Conservation (phyloP, 768 basidiomycete species). For the Boletus speciosus region DNA sequence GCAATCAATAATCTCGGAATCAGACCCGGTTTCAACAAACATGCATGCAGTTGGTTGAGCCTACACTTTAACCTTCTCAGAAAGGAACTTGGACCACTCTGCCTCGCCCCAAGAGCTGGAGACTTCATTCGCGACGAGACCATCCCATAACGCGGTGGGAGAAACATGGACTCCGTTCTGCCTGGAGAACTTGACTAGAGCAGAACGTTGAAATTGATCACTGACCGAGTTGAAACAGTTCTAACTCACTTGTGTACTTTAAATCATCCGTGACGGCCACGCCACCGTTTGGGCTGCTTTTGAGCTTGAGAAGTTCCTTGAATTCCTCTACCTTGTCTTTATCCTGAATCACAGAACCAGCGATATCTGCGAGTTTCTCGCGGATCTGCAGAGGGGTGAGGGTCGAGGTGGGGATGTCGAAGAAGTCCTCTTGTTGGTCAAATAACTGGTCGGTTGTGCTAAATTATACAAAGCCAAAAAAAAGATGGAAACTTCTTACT, state of each 20-base stretch:
- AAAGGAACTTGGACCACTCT: constrained; percentile 79
- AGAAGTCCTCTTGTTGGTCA: constrained; percentile 72
- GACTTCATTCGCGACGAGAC: constrained; percentile 65
- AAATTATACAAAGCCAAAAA: background rate
- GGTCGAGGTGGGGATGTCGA: constrained; percentile 66
- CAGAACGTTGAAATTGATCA: background rate
- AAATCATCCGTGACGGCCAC: constrained; percentile 80
- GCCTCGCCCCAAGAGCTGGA: constrained; percentile 78
- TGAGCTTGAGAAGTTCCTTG: constrained; percentile 59
- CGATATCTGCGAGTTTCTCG: constrained; percentile 64
- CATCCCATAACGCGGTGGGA: constrained; percentile 77
- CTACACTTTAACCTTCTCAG: constrained; percentile 49
- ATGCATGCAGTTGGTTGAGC: background rate
- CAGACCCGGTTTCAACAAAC: background rate
- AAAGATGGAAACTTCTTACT: constrained; percentile 36
- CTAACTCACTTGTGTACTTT: constrained; percentile 77
- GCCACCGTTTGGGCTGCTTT: constrained; percentile 71
- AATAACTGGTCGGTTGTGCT: constrained; percentile 53
- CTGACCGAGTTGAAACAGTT: background rate
- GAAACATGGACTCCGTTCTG: constrained; percentile 94
- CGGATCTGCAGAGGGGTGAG: constrained; percentile 71
- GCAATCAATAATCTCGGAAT: background rate
- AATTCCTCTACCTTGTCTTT: constrained; percentile 47
- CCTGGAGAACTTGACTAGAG: constrained; percentile 79
- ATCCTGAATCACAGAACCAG: constrained; percentile 48